A percentile compares a stretch with the other conserved stretches of the same genome.
Evolutionary conservation across 208 protist genomes (phyloP).

Genomic region (Trypanosoma boissoni): DNA sequence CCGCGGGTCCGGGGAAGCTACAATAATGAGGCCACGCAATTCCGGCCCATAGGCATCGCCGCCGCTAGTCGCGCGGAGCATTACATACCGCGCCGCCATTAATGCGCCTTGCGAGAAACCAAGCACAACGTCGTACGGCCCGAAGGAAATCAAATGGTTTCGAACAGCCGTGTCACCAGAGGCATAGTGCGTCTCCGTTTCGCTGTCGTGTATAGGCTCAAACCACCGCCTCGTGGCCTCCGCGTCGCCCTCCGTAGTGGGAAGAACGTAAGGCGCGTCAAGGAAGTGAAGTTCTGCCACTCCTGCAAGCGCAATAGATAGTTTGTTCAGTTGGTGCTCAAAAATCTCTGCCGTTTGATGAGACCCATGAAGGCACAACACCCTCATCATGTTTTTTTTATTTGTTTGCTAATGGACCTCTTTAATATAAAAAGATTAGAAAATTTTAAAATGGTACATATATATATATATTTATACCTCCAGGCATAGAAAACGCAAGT

Average conservation of each 20-base stretch:
- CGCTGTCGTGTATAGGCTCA: not conserved
- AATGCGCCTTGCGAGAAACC: constrained; percentile 85
- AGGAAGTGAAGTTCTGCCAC: constrained; percentile 55
- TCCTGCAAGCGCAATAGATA: constrained; percentile 34
- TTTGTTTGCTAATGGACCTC: too few species aligned
- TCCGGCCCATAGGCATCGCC: constrained; percentile 17
- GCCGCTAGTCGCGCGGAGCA: constrained; percentile 30
- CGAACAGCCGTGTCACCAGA: constrained; percentile 46
- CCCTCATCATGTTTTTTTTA: constrained; percentile 27
- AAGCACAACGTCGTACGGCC: constrained; percentile 54
- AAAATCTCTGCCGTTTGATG: constrained; percentile 85
- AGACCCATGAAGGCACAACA: constrained; percentile 78
- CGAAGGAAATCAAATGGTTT: constrained; percentile 23
- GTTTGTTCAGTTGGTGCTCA: constrained; percentile 68
- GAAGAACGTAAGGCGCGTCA: constrained; percentile 57
- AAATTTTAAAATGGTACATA: not conserved
- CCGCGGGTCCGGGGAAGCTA: constrained; percentile 65
- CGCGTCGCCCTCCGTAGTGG: constrained; percentile 38
- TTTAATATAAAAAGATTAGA: not conserved
- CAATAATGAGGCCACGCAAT: constrained; percentile 48
- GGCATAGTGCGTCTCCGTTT: constrained; percentile 35
- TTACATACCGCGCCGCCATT: constrained; percentile 63
- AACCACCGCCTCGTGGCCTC: constrained; percentile 65
- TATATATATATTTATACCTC: too few species aligned
- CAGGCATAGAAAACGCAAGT: constrained; percentile 12